Conservation (phyloP, 345 rosid species). For the Kandelia obovata region DNA sequence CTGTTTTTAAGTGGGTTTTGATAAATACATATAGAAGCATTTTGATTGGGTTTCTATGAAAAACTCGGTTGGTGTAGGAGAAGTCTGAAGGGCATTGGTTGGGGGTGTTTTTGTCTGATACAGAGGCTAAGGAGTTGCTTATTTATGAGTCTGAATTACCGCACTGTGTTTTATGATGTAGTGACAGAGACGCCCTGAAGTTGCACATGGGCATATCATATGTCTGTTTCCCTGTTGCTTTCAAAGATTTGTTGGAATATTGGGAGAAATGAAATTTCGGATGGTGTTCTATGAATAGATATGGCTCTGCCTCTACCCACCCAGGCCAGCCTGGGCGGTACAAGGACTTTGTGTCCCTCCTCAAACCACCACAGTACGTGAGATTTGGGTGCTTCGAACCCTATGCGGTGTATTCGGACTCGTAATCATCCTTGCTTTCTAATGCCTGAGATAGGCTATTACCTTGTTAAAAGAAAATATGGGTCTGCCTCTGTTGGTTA, state of each 20-base stretch:
- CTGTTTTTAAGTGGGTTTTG: conserved; percentile 9
- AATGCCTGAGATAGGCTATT: too few species aligned
- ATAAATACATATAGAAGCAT: conserved; percentile 4
- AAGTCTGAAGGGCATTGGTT: conserved; percentile 16
- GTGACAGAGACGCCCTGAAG: neutral
- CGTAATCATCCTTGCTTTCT: too few species aligned
- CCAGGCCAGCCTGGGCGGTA: too few species aligned
- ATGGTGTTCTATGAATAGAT: too few species aligned
- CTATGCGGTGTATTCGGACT: too few species aligned
- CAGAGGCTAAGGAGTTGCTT: neutral
- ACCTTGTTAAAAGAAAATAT: too few species aligned
- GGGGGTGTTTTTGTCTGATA: conserved; percentile 11
- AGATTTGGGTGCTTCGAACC: too few species aligned
- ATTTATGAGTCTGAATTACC: neutral
- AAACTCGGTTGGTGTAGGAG: conserved; percentile 25
- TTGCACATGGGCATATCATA: conserved; percentile 22
- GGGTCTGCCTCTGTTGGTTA: too few species aligned
- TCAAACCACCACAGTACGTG: too few species aligned
- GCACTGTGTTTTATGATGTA: neutral
- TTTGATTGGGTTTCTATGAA: conserved; percentile 1
- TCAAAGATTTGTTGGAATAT: conserved; percentile 4
- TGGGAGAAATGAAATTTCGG: neutral
- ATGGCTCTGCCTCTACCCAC: too few species aligned
- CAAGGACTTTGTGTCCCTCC: too few species aligned
- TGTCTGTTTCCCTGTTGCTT: conserved; percentile 22